Evolutionary conservation across 768 basidiomycete species (phyloP).

Genomic region (Lactarius pseudohatsudake): DNA sequence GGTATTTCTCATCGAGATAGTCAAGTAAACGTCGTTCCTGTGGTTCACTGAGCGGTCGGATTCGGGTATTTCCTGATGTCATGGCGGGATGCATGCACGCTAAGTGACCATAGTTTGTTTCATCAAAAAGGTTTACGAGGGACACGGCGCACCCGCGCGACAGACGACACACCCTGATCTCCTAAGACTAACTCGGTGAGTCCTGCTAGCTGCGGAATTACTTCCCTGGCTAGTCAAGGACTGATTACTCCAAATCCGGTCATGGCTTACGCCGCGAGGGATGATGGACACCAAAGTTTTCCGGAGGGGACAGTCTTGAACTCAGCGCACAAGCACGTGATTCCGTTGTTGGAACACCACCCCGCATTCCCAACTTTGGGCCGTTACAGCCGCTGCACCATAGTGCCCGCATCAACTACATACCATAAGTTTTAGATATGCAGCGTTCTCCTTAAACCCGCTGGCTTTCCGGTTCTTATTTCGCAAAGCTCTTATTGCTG

Average conservation of each 20-base stretch:
- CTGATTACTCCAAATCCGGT: slow-evolving; percentile 77
- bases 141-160: slow-evolving; percentile 76
- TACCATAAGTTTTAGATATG: neutral
- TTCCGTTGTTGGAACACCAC: slow-evolving; percentile 57
- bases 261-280: slow-evolving; percentile 62
- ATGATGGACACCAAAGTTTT: slow-evolving; percentile 87
- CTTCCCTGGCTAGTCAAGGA: slow-evolving; percentile 87
- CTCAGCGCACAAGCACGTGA: slow-evolving; percentile 74
- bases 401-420: fast-evolving
- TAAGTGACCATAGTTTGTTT: no score
- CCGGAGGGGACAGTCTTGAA: slow-evolving; percentile 93
- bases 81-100: neutral
- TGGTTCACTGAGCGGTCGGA: slow-evolving; percentile 22
- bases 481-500: neutral
- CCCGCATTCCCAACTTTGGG: slow-evolving; percentile 80
- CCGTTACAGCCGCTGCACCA: slow-evolving; percentile 81
- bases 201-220: slow-evolving; percentile 88
- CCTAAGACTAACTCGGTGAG: slow-evolving; percentile 91
- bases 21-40: slow-evolving; percentile 68
- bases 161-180: slow-evolving; percentile 85
- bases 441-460: neutral
- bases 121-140: slow-evolving; percentile 69
- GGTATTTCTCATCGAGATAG: slow-evolving; percentile 63
- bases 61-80: neutral
- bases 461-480: neutral